Evolutionary conservation across 2,329 filamentous ascomycete species (phyloP).

Genomic region (Fusarium tjaetaba): DNA sequence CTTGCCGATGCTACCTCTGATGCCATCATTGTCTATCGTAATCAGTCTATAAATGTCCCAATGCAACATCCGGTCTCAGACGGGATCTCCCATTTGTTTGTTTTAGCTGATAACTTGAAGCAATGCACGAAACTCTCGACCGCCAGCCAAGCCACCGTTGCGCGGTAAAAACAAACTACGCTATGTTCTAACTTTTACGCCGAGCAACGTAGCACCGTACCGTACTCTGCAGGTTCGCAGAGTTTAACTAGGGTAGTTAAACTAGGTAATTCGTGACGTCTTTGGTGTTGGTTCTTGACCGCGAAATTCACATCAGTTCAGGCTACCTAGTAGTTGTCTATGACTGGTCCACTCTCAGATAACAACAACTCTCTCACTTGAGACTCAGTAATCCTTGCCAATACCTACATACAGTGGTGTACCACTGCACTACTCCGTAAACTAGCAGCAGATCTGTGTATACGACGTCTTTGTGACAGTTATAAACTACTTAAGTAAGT

Average conservation of each 20-base stretch:
- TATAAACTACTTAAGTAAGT: neutral
- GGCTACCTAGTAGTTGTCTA: neutral
- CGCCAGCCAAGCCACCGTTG: conserved; percentile 26
- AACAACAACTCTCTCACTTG: neutral
- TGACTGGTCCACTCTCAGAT: neutral
- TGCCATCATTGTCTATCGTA: conserved; percentile 12
- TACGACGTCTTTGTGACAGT: neutral
- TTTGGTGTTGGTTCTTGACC: conserved; percentile 19
- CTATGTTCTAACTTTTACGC: neutral
- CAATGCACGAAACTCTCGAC: conserved; percentile 22
- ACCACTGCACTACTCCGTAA: neutral
- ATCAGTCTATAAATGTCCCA: conserved; percentile 1
- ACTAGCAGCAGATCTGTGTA: neutral
- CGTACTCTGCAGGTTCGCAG: neutral
- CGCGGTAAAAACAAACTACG: neutral
- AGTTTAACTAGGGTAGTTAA: neutral
- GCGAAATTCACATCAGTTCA: conserved; percentile 13
- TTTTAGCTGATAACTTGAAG: neutral
- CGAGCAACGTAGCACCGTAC: neutral
- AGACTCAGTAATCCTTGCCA: neutral
- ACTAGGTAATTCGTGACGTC: conserved; percentile 23
- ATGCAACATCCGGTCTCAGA: neutral
- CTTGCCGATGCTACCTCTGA: neutral
- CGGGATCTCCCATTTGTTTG: conserved; percentile 11
- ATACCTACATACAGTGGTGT: neutral